Evolutionary conservation across 2,329 filamentous ascomycete species (phyloP).

Genomic region (Aureobasidium uvarum): DNA sequence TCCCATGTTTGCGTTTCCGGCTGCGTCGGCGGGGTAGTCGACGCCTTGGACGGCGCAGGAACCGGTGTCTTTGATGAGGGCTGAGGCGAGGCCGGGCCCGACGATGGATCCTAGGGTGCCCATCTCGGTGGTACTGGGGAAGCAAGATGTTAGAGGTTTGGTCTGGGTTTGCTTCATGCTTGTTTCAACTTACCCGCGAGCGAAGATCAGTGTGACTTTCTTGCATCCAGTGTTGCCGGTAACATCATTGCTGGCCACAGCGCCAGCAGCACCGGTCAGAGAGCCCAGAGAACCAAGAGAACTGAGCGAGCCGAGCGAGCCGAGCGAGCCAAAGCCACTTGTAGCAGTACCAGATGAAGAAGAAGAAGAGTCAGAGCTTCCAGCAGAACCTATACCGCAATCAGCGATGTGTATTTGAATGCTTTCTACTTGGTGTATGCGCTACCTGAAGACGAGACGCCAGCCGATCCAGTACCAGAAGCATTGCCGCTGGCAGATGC

Average conservation of each 20-base stretch:
- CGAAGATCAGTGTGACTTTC: conserved; percentile 55
- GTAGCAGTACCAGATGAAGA: background rate
- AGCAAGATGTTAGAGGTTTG: background rate
- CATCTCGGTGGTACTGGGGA: conserved; percentile 45
- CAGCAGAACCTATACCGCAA: conserved; percentile 5
- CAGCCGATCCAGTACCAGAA: background rate
- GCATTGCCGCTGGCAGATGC: background rate
- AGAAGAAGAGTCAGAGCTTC: conserved; percentile 1
- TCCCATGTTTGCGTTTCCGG: conserved; percentile 29
- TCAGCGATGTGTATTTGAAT: conserved; percentile 17
- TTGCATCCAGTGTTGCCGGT: conserved; percentile 39
- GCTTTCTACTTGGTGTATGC: background rate
- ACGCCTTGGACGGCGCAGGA: conserved; percentile 33
- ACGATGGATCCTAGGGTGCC: conserved; percentile 54
- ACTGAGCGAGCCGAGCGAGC: background rate
- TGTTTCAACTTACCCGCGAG: conserved; percentile 45
- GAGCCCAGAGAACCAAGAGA: conserved; percentile 3
- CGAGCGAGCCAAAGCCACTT: conserved; percentile 14
- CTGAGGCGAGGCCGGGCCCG: conserved; percentile 38
- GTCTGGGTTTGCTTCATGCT: background rate
- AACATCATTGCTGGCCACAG: conserved; percentile 28
- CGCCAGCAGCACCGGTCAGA: conserved; percentile 24
- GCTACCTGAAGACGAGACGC: conserved; percentile 2
- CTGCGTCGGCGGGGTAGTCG: conserved; percentile 34
- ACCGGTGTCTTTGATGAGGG: conserved; percentile 29